Evolutionary conservation across 2,329 filamentous ascomycete species (phyloP).

Genomic region (Emmonsiellopsis sp.): DNA sequence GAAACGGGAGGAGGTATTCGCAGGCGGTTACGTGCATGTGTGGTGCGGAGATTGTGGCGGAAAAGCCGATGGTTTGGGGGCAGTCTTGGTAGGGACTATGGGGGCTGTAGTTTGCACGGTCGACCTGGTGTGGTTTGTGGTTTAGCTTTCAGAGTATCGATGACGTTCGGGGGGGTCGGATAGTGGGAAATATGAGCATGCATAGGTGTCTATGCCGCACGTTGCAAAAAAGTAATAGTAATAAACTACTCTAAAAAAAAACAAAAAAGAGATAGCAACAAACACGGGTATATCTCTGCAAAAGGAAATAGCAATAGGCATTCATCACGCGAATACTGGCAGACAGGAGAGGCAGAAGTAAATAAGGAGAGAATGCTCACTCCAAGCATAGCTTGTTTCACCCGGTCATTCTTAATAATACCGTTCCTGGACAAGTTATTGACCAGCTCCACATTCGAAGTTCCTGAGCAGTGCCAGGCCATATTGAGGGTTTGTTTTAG

Average conservation of each 20-base stretch:
- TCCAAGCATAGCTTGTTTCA: constrained; percentile 70
- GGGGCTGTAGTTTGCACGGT: constrained; percentile 76
- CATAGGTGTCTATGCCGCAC: too few species aligned
- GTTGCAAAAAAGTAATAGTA: too few species aligned
- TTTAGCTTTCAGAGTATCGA: not conserved
- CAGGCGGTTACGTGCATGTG: constrained; percentile 63
- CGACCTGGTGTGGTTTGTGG: constrained; percentile 50
- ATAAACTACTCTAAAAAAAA: too few species aligned
- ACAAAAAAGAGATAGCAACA: too few species aligned
- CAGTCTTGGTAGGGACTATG: constrained; percentile 61
- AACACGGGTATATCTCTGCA: too few species aligned
- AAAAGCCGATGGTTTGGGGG: constrained; percentile 58
- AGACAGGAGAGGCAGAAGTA: too few species aligned
- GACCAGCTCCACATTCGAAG: constrained; percentile 64
- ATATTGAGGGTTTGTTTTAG: constrained; percentile 41
- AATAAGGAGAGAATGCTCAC: constrained; percentile 33
- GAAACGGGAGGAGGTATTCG: constrained; percentile 51
- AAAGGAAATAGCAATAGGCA: too few species aligned
- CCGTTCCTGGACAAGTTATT: constrained; percentile 64
- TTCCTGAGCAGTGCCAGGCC: constrained; percentile 82
- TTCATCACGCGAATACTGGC: too few species aligned
- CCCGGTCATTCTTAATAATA: constrained; percentile 61
- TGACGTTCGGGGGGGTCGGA: not conserved
- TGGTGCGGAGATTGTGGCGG: constrained; percentile 61
- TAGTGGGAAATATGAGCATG: not conserved